phyloP scores from a whole-genome alignment of 73 alveolate genomes.

The Paramecium biaurelia region DNA sequence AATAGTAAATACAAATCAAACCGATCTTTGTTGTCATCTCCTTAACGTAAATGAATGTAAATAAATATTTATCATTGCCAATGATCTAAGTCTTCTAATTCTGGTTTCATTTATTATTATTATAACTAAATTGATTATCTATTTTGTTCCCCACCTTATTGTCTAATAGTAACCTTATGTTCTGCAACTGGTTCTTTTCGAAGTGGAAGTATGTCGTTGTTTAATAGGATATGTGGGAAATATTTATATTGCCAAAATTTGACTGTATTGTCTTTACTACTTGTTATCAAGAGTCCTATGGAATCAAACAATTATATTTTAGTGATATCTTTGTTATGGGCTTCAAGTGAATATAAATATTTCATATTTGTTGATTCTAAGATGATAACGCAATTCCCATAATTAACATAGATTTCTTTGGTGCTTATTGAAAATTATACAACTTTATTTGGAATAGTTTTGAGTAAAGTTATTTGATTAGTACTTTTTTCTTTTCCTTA shows the following conservation, averaged over 20 bases:
- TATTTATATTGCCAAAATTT: constrained; percentile 44
- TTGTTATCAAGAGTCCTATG: neutral
- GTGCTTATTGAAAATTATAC: neutral
- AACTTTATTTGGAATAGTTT: neutral
- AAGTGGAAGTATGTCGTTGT: neutral
- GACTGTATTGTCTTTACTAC: neutral
- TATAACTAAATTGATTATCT: neutral
- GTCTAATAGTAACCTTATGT: neutral
- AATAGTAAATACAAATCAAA: neutral
- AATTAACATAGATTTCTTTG: neutral
- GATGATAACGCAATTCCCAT: neutral
- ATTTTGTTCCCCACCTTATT: neutral
- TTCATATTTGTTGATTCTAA: constrained; percentile 8
- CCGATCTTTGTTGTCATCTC: neutral
- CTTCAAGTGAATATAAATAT: constrained; percentile 4
- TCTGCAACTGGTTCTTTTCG: constrained; percentile 10
- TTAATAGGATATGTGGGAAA: neutral
- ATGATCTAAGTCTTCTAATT: constrained; percentile 44
- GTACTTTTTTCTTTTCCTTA: neutral
- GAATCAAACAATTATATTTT: neutral
- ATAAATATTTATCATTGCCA: constrained; percentile 24
- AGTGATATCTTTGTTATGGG: constrained; percentile 33
- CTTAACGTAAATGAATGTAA: neutral
- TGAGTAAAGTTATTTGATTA: neutral
- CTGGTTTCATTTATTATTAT: constrained; percentile 11